phyloP scores from a whole-genome alignment of 768 basidiomycete species.

The Chlorophyllum brunneum region DNA sequence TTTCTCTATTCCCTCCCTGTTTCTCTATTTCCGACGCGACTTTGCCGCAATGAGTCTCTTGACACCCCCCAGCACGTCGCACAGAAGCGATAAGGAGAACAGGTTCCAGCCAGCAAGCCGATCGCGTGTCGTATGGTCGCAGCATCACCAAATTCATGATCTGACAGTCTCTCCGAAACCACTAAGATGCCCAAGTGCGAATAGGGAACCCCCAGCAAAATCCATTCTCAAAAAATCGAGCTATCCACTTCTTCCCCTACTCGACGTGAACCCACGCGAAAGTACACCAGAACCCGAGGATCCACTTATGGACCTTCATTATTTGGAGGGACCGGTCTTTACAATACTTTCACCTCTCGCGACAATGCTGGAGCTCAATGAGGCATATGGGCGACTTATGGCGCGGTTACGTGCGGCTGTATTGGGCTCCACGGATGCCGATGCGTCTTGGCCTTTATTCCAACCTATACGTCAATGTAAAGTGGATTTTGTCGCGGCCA shows the following conservation, averaged over 20 bases:
- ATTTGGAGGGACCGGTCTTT: conserved; percentile 62
- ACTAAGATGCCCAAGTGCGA: conserved; percentile 17
- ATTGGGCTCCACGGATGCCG: conserved; percentile 41
- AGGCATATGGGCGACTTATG: conserved; percentile 69
- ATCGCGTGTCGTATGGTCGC: conserved; percentile 48
- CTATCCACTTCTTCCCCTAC: conserved; percentile 18
- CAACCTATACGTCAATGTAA: conserved; percentile 59
- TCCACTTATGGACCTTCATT: conserved; percentile 58
- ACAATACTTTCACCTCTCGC: conserved; percentile 49
- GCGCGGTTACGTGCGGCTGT: conserved; percentile 55
- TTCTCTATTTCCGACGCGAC: conserved; percentile 11
- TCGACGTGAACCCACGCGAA: conserved; percentile 39
- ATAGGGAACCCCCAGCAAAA: conserved; percentile 23
- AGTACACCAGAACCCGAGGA: conserved; percentile 74
- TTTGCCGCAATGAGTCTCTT: conserved; percentile 40
- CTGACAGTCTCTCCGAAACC: conserved; percentile 26
- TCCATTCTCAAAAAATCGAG: conserved; percentile 23
- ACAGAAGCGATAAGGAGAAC: conserved; percentile 45
- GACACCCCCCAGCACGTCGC: conserved; percentile 59
- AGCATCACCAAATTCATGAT: conserved; percentile 44
- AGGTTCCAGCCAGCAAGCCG: conserved; percentile 12
- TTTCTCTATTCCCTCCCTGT: conserved; percentile 14
- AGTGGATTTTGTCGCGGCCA: conserved; percentile 46
- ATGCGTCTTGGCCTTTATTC: conserved; percentile 69
- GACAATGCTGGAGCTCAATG: conserved; percentile 56